Base-by-base conservation (phyloP, 78 protist species). In the Dictyostelium firmibasis region DNA sequence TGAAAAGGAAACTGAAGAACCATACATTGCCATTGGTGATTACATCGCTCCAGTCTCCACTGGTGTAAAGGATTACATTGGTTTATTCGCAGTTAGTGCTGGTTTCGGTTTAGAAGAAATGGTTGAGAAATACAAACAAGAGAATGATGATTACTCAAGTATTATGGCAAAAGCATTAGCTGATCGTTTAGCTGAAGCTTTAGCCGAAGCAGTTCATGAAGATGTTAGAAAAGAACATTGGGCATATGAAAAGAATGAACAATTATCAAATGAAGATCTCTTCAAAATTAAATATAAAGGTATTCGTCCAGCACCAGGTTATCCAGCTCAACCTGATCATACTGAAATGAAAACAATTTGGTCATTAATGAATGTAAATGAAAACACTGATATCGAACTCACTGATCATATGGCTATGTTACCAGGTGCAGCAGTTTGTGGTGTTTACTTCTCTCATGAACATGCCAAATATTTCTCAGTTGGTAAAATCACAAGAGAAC, bases 321-420 rank as follows among this genome's bases (percentile, higher is more conserved):
- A 99, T 83, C 99, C 99, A 6, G 88, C 97, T 18, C 99, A 98
- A 96, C 99, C 99, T 4, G 99, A 99, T 97, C 99, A 99, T 96
- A 98, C 98, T n/a, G 99, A 99, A 91, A 99, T 99, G 98, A 20
- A 11, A 27, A 83, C 97, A 8, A 95, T 98, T 96, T 99, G 98
- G 99, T 5, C n/a, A 44, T 84, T 98, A 16, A 77, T 98, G 78
- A 62, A 69, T 36, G 94, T 84, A 16, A 31, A 33, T n/a, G 85
- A 86, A 20, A 78, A 81, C 7, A 81, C 96, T 2, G 86, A 38
- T 4, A 85, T 91, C 36, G 86, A 85, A 44, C 81, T 99, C 20
- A 97, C 99, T 8, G 99, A 99, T 60, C 94, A 95, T 70, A 78
- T 95, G 81, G 99, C 99, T 35, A 99, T 99, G 99, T 10, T 91